These are phyloP conservation scores for Gloeopeniophorella convolvens DNA, from an alignment of 768 basidiomycete genomes.

Conservation along the genomic window DNA sequence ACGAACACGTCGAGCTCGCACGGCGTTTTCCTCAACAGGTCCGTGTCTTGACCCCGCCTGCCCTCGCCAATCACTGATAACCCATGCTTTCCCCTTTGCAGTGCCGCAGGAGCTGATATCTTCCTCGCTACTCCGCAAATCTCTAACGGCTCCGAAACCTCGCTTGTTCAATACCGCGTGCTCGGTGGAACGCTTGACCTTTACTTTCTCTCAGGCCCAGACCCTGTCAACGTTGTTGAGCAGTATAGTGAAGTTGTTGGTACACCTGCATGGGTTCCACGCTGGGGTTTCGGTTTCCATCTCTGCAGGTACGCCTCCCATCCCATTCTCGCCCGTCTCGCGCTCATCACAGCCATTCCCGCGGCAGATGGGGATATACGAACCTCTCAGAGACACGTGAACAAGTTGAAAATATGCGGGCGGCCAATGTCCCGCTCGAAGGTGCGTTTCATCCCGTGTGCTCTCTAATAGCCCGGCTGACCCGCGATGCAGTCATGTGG, in stretches of 20 bases:
- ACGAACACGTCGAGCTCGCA: conserved; percentile 54
- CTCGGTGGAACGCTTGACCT: conserved; percentile 74
- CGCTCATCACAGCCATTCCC: no score
- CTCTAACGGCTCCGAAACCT: conserved; percentile 48
- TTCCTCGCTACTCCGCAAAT: conserved; percentile 53
- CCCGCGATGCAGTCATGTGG: conserved; percentile 70
- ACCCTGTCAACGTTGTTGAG: conserved; percentile 51
- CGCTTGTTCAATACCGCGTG: conserved; percentile 63
- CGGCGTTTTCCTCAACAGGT: conserved; percentile 73
- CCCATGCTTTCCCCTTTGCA: conserved; percentile 24
- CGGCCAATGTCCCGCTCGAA: conserved; percentile 73
- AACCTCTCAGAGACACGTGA: conserved; percentile 51
- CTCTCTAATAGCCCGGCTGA: no score
- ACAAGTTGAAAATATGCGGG: conserved; percentile 52
- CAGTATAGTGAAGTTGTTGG: conserved; percentile 68
- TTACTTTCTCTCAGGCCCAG: conserved; percentile 59
- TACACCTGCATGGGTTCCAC: conserved; percentile 62
- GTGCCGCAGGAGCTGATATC: conserved; percentile 65
- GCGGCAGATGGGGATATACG: conserved; percentile 48
- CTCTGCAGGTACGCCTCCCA: no score
- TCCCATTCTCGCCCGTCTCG: no score
- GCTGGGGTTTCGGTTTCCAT: conserved; percentile 77
- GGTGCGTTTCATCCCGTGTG: conserved; percentile 37
- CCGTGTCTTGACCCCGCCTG: conserved; percentile 15
- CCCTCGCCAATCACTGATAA: neutral